Conservation (phyloP, 2,329 filamentous ascomycete genomes). For the Neonectria sp. region DNA sequence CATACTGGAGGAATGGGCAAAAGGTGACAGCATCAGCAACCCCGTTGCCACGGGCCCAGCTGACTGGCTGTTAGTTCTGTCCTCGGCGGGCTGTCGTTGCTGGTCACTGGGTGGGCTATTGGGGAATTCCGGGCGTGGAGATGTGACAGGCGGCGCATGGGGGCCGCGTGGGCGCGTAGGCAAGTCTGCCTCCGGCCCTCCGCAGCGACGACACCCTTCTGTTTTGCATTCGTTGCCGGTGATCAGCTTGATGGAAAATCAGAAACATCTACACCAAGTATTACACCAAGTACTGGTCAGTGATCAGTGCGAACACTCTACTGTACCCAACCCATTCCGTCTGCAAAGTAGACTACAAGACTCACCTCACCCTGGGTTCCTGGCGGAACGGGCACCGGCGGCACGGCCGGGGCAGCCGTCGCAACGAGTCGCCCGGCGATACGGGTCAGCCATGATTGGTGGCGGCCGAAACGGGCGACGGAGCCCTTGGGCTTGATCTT, state of each 20-base stretch:
- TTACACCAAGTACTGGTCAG: neutral
- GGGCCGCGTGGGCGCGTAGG: constrained; percentile 28
- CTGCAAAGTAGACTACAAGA: neutral
- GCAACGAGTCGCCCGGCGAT: constrained; percentile 15
- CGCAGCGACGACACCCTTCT: neutral
- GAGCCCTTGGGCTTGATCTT: neutral
- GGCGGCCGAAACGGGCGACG: constrained; percentile 5
- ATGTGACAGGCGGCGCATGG: constrained; percentile 31
- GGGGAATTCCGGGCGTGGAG: constrained; percentile 11
- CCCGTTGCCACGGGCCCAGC: constrained; percentile 20
- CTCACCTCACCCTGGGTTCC: constrained; percentile 3
- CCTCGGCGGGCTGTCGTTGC: constrained; percentile 5
- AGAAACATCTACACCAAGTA: neutral
- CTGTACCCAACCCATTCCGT: neutral
- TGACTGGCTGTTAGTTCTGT: constrained; percentile 15
- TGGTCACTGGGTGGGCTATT: constrained; percentile 13
- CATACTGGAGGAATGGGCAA: constrained; percentile 2
- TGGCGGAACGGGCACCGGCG: constrained; percentile 26
- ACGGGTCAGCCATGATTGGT: constrained; percentile 13
- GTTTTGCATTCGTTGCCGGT: neutral
- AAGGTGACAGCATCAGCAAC: constrained; percentile 10
- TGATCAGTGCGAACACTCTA: neutral
- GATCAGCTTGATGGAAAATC: neutral
- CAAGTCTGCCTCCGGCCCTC: constrained; percentile 16
- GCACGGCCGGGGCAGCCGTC: constrained; percentile 20